Conservation (phyloP, 2,329 filamentous ascomycete species). For the Rhexocercosporidium sp. region DNA sequence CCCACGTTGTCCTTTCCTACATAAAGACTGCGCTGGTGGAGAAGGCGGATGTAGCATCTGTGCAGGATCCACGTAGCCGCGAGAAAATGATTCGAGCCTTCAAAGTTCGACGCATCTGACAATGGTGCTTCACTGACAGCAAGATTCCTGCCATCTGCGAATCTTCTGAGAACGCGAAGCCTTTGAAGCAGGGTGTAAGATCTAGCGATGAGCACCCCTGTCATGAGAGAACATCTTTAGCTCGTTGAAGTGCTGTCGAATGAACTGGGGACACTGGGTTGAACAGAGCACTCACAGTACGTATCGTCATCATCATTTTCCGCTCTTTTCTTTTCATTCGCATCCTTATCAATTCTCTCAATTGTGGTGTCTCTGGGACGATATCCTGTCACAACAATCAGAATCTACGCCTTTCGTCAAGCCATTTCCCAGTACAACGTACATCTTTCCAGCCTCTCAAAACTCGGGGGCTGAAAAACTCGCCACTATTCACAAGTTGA, state of each 20-base stretch:
- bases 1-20: not conserved
- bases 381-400: not conserved
- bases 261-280: too few species aligned
- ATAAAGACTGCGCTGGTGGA: not conserved
- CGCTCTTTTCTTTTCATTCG: too few species aligned
- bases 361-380: not conserved
- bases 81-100: not conserved
- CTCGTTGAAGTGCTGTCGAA: too few species aligned
- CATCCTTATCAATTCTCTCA: too few species aligned
- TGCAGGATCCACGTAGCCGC: not conserved
- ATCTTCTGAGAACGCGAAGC: not conserved
- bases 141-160: not conserved
- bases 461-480: not conserved
- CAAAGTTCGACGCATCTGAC: conserved; percentile 4
- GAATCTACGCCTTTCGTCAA: not conserved
- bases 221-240: too few species aligned
- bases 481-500: not conserved
- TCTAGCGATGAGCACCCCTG: not conserved
- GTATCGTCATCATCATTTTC: too few species aligned
- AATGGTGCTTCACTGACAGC: not conserved
- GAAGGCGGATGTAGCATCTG: not conserved
- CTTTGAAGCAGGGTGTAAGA: not conserved
- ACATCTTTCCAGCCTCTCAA: not conserved
- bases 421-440: not conserved
- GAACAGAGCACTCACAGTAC: too few species aligned